These are phyloP conservation scores for Oropetium thomaeum DNA, from an alignment of 176 grass and related monocot genomes.

Conservation along the genomic window DNA sequence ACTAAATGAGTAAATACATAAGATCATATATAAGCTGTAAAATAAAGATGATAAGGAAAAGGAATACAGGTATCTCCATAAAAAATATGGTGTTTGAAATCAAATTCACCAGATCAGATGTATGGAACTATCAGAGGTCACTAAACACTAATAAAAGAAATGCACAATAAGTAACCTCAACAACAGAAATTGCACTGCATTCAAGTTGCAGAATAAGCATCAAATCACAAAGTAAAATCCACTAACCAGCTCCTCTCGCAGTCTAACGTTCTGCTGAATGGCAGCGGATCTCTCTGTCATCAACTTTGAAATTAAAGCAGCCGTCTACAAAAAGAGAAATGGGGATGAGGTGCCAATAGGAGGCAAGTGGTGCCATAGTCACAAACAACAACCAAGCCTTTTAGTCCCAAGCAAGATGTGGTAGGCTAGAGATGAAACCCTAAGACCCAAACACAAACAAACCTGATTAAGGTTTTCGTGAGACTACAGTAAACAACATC, in stretches of 20 bases:
- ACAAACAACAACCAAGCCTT: neutral
- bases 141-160: neutral
- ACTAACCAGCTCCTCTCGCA: constrained; percentile 80
- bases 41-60: neutral
- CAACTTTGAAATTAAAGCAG: constrained; percentile 63
- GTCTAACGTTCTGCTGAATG: constrained; percentile 76
- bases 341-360: neutral
- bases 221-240: constrained; percentile 20
- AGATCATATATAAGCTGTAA: neutral
- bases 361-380: neutral
- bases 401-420: too few relatives aligned
- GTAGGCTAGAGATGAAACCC: too few relatives aligned
- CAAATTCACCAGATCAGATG: neutral
- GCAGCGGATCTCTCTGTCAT: constrained; percentile 67
- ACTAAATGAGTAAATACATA: neutral
- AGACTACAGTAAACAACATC: neutral
- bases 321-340: constrained; percentile 40
- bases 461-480: too few relatives aligned
- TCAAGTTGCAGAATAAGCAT: neutral
- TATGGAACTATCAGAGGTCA: neutral
- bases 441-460: too few relatives aligned
- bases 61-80: neutral
- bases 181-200: neutral
- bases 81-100: constrained; percentile 1
- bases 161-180: neutral